Base-by-base conservation (phyloP, 129 eudicot genomes). In the Flaveria bidentis region DNA sequence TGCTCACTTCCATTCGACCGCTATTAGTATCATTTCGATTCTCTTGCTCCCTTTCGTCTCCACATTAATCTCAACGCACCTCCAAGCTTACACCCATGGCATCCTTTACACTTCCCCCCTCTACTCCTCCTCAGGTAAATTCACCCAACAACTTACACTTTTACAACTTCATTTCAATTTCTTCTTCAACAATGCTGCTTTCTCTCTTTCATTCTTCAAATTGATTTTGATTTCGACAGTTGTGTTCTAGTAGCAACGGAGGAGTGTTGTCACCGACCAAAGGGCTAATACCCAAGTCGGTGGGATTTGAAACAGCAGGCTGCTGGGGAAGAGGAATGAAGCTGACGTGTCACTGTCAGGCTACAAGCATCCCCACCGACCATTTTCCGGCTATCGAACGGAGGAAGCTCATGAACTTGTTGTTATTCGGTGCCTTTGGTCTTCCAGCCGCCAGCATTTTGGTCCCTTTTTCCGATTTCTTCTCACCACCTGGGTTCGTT, bases 341-440 rank as follows among this genome's bases (percentile, higher is more conserved):
- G 72, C 75, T 90, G 16, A 65, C 60, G 49, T 88, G 96, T 67
- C 26, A 23, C 26, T 23, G 26, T 23, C 86, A 83, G 86, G 95
- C 98, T 14, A 71, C 85, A 36, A 84, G 90, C 75, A 77, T 92
- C 33, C 80, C 89, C 2, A 86, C 89, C 55, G 88, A 87, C 72
- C 51, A 84, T 15, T 90, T 86, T 25, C 87, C 92, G 2, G 96
- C 84, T 33, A 88, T 93, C 87, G 88, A 60, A 9, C 85, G 84
- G 73, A 87, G 98, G 83, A 33, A 88, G 67, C 86, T 87, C 42
- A 70, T 93, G 97, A 90, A 87, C 22, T 71, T 87, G 86, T 84
- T 93, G 69, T 82, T 90, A n/a, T 9, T 90, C 80, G 98, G 98
- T 30, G 88, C 98, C 67, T 33, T 90, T 74, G 67, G 87, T 39